Conservation (phyloP, 192 early-diverging fungal genomes). For the Linnemannia exigua region DNA sequence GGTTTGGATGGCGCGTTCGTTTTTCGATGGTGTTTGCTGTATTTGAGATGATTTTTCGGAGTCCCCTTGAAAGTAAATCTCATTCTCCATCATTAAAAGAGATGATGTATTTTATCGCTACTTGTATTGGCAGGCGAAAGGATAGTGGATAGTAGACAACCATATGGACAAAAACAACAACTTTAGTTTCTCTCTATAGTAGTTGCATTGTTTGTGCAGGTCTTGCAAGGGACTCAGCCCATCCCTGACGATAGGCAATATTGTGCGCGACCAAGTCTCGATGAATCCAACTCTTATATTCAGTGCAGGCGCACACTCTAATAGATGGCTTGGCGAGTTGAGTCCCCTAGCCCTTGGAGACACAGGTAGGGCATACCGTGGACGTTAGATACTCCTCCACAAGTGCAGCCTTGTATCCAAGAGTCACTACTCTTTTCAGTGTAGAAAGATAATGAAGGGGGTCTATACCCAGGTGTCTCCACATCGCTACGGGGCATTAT, state of each 20-base stretch:
- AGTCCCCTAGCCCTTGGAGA: not conserved
- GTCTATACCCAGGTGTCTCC: not conserved
- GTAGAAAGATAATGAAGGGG: not conserved
- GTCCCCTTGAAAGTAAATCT: no score
- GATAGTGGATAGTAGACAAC: no score
- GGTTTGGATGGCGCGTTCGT: no score
- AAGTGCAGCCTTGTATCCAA: not conserved
- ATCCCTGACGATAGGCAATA: not conserved
- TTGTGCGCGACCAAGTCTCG: slow-evolving; percentile 9
- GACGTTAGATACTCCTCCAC: not conserved
- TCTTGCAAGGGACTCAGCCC: no score
- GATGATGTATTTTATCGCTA: no score
- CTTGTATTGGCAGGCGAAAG: no score
- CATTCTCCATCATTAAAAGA: no score
- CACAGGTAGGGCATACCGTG: not conserved
- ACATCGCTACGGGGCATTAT: not conserved
- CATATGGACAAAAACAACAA: no score
- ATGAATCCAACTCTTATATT: slow-evolving; percentile 3
- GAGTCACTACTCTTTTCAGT: not conserved
- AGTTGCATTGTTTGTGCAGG: no score
- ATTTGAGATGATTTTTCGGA: no score
- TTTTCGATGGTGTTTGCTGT: no score
- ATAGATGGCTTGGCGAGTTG: not conserved
- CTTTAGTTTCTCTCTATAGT: no score
- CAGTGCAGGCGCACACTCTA: not conserved